Evolutionary conservation across 371 early-diverging fungal genomes (phyloP).

Genomic region (Batrachochytrium dendrobatidis): DNA sequence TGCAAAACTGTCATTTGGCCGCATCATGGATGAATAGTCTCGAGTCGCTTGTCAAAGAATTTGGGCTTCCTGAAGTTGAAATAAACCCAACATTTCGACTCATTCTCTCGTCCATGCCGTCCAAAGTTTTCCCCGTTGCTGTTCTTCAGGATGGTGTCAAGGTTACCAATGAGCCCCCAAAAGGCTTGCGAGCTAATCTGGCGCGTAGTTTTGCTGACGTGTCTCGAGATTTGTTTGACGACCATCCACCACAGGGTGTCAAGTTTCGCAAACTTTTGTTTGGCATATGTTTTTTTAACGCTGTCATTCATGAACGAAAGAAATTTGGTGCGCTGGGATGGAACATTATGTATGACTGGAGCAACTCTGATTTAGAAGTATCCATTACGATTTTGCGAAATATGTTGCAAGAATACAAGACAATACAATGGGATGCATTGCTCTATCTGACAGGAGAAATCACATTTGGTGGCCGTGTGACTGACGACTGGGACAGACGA

Average conservation of each 20-base stretch:
- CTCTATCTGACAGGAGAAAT: slow-evolving; percentile 49
- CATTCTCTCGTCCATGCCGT: slow-evolving; percentile 53
- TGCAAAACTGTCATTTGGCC: slow-evolving; percentile 53
- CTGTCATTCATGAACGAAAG: slow-evolving; percentile 50
- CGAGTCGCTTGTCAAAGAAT: slow-evolving; percentile 43
- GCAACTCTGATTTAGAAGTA: slow-evolving; percentile 45
- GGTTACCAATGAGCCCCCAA: slow-evolving; percentile 52
- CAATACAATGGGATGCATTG: slow-evolving; percentile 47
- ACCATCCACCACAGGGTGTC: slow-evolving; percentile 42
- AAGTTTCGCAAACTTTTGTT: slow-evolving; percentile 45
- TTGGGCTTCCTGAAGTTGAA: slow-evolving; percentile 26
- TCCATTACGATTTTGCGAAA: slow-evolving; percentile 42
- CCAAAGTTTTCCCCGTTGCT: slow-evolving; percentile 45
- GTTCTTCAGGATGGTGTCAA: slow-evolving; percentile 51
- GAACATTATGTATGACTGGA: slow-evolving; percentile 52
- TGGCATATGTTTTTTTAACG: slow-evolving; percentile 52
- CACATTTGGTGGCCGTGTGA: slow-evolving; percentile 52
- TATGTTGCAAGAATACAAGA: slow-evolving; percentile 34
- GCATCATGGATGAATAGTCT: slow-evolving; percentile 50
- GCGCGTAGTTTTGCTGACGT: slow-evolving; percentile 48
- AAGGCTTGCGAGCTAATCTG: slow-evolving; percentile 46
- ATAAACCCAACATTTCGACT: slow-evolving; percentile 43
- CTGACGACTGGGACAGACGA: slow-evolving; percentile 52
- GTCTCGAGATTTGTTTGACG: slow-evolving; percentile 42
- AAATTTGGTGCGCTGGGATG: slow-evolving; percentile 53